phyloP scores from a whole-genome alignment of 2,329 filamentous ascomycete species.

The Pseudofabraea citricarpa region DNA sequence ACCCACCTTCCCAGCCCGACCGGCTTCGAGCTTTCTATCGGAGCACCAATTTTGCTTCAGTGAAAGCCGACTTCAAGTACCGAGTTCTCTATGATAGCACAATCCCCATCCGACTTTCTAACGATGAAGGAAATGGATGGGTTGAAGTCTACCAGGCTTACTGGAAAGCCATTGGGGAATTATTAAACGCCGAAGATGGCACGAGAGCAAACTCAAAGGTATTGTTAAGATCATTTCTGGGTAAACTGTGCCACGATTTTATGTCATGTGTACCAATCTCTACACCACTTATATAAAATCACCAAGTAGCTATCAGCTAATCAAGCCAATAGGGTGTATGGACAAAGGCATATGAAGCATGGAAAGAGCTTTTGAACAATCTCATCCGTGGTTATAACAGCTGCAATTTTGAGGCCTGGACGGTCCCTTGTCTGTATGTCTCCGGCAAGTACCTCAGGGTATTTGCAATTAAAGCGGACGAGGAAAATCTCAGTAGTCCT shows the following conservation, averaged over 20 bases:
- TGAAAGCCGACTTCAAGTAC: constrained; percentile 65
- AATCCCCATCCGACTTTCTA: constrained; percentile 22
- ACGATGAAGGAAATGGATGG: constrained; percentile 73
- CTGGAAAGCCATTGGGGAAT: constrained; percentile 75
- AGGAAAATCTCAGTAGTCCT: constrained; percentile 49
- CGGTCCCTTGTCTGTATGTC: constrained; percentile 83
- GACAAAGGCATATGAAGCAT: constrained; percentile 78
- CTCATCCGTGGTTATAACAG: constrained; percentile 79
- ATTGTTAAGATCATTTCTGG: not conserved
- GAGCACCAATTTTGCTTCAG: constrained; percentile 59
- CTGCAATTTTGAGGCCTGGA: constrained; percentile 79
- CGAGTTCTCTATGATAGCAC: constrained; percentile 59
- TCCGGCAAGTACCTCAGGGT: constrained; percentile 80
- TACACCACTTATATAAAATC: no score
- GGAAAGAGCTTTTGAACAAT: constrained; percentile 77
- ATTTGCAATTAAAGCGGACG: constrained; percentile 89
- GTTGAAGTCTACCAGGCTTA: constrained; percentile 77
- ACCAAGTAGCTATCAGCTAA: constrained; percentile 3
- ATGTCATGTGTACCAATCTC: no score
- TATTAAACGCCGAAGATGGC: constrained; percentile 61
- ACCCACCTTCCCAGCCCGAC: constrained; percentile 56
- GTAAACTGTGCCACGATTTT: no score
- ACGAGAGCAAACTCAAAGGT: constrained; percentile 24
- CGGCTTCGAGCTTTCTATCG: constrained; percentile 67
- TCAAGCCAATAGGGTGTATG: constrained; percentile 38